Evolutionary conservation across 2,329 filamentous ascomycete species (phyloP), one percentile per base, ranked within the genome.

Genomic region (Septoria linicola): DNA sequence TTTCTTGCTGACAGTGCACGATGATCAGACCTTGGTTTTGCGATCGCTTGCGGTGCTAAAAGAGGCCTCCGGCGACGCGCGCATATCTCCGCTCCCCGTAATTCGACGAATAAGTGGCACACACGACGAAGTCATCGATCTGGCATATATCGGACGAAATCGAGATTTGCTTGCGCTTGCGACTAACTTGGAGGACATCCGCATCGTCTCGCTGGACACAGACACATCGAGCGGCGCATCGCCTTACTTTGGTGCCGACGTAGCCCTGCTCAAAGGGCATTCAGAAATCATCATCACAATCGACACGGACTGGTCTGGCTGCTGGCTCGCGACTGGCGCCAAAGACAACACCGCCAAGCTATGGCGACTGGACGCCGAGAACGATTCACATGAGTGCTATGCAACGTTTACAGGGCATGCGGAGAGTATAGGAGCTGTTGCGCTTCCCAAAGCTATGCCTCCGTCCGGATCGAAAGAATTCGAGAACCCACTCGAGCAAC

Each of bases 61-160:
- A 8, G 19, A 52, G 4, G 48, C 31, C 10, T 41, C 42, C 5
- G 34, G 19, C 3, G 45, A 49, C 8, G 14, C 36, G 8, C 58
- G 55, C 19, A 60, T 62, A 19, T 47, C 60, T 10, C 73, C 80
- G n/a, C 69, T 86, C 19, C 75, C 79, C 8, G 64, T 84, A 1
- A 79, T 88, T 37, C 83, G 88, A 60, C 82, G 89, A 37, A 95
- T 99, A 60, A 96, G 92, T 3, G 95, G 93, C 46, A 96, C 93
- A 5, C 90, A 97, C 69, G 95, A 99, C 68, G 93, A 99, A 69
- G 90, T 99, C 45, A 96, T 99, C 60, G 95, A 99, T 66, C 75
- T 99, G 27, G 88, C 86, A 23, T 96, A 93, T 64, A 77, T 97
- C 48, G 82, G 93, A 1, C 82, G 84, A 0, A 85, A 95, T 62